Base-by-base conservation (phyloP, 768 basidiomycete genomes). In the Trametes gibbosa region DNA sequence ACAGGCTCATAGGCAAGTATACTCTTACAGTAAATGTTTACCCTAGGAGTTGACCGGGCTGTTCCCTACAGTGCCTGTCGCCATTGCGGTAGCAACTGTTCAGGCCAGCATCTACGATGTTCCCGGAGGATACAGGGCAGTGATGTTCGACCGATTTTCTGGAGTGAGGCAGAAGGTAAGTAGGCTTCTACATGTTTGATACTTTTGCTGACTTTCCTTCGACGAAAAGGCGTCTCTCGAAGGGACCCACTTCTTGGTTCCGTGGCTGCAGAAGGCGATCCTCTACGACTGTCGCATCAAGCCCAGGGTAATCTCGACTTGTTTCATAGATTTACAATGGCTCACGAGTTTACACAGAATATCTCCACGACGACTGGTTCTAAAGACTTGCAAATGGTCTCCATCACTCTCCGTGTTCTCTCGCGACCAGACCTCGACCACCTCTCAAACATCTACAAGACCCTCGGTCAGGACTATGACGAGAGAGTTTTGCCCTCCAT, bases 351-450 rank as follows among this genome's bases (percentile, higher is more conserved):
- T 63, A 45, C 53, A 57, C 63, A 96, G 92, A 97, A 97, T 70
- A 98, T 98, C 56, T 95, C 92, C n/a, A 98, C 97, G 2, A 97
- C 92, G 1, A 98, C 97, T 23, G 97, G 97, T 34, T 98, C 95
- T 10, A 98, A 98, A 72, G 95, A 99, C 72, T 77, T 99, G 75
- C 96, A 98, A 75, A 98, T 98, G 94, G 92, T 99, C 56, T 91
- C 95, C 34, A 87, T 99, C 53, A 98, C 96, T 0, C 83, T 98
- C 50, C 90, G 97, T 57, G 96, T 99, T 35, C 84, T 99, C 65
- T 97, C 94, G 23, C 81, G 95, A 50, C 97, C 97, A 17, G 95
- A 98, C 75, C 84, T 89, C 35, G 76, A 82, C 29, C 92, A 96
- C 72, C 80, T 99, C 25, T 71, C 96, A 19, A 92, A 85, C 76